Evolutionary conservation across 805 yeast genomes (phyloP).

Genomic region (Metschnikowia arizonensis): DNA sequence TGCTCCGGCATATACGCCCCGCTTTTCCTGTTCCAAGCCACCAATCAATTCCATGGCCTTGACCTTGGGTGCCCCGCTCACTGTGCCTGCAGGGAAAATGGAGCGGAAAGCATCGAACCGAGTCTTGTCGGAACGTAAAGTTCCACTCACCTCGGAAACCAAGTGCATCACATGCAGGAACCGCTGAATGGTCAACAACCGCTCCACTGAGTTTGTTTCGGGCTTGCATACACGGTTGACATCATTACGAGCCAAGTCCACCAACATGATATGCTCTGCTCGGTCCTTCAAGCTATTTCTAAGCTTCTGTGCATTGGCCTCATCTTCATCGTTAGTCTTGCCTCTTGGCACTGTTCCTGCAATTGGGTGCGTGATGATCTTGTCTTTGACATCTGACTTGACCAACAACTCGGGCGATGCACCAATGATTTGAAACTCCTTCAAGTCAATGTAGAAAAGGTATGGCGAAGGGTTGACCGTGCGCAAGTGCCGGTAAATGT

Average conservation of each 20-base stretch:
- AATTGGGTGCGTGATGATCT: constrained; percentile 91
- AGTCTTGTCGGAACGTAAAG: constrained; percentile 73
- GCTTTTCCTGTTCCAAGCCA: constrained; percentile 82
- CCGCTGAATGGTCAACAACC: constrained; percentile 83
- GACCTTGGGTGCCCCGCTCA: constrained; percentile 97
- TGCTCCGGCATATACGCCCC: constrained; percentile 98
- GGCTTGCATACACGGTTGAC: constrained; percentile 94
- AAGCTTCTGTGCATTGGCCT: constrained; percentile 68
- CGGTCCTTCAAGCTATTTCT: constrained; percentile 81
- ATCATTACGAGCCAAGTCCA: constrained; percentile 95
- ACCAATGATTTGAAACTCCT: constrained; percentile 92
- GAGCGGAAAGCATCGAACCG: constrained; percentile 97
- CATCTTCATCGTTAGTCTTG: constrained; percentile 86
- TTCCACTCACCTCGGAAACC: constrained; percentile 93
- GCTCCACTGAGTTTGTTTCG: constrained; percentile 75
- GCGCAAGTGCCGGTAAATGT: constrained; percentile 88
- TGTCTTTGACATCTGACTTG: constrained; percentile 65
- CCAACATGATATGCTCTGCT: constrained; percentile 98
- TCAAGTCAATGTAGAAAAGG: constrained; percentile 85
- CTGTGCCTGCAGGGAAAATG: constrained; percentile 98
- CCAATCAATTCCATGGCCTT: constrained; percentile 93
- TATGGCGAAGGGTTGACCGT: constrained; percentile 98
- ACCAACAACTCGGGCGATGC: constrained; percentile 96
- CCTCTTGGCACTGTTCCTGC: constrained; percentile 97
- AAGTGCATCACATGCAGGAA: constrained; percentile 97